Base-by-base conservation (phyloP, 768 basidiomycete species). In the Obba rivulosa region DNA sequence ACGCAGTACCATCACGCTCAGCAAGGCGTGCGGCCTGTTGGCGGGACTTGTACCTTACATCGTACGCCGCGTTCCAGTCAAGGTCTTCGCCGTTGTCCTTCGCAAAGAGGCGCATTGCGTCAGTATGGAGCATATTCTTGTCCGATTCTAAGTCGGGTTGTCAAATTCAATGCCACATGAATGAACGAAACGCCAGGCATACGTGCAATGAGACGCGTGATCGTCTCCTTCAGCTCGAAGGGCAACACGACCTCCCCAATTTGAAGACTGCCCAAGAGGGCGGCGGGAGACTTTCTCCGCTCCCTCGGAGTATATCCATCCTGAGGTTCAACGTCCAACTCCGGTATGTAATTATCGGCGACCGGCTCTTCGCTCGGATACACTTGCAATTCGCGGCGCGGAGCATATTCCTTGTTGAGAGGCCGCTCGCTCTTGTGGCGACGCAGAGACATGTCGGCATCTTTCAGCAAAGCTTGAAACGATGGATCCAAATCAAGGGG, bases 1-100 rank as follows among this genome's bases (percentile, higher is more conserved):
- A 94, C 4, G 92, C 92, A 21, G 86, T 82, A 20, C 84, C 89
- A 54, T 92, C 87, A 22, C 85, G 75, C 46, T 77, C 73, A 35
- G 70, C 70, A 63, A 87, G 86, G 22, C 75, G 76, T 48, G 65
- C 65, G 31, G 76, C 73, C 58, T 87, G 83, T 45, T 70, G 67
- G 36, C 71, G 67, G 11, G 82, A 83, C 53, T 76, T 80, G 63
- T 89, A 88, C 50, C 67, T 69, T 8, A 71, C 70, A 48, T 81
- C 69, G 59, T 81, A 85, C 9, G 72, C 57, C 16, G 75, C 55
- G 41, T 76, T 71, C 87, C 87, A 90, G 46, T 72, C 64, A 11
- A 14, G 58, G 56, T 40, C 42, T 25, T 51, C 54, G 51, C 45
- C 61, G 51, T 51, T 58, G 10, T 65, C 61, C 41, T 74, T 71